Evolutionary conservation across 805 yeast genomes (phyloP).

Genomic region (Schwanniomyces yamadae): DNA sequence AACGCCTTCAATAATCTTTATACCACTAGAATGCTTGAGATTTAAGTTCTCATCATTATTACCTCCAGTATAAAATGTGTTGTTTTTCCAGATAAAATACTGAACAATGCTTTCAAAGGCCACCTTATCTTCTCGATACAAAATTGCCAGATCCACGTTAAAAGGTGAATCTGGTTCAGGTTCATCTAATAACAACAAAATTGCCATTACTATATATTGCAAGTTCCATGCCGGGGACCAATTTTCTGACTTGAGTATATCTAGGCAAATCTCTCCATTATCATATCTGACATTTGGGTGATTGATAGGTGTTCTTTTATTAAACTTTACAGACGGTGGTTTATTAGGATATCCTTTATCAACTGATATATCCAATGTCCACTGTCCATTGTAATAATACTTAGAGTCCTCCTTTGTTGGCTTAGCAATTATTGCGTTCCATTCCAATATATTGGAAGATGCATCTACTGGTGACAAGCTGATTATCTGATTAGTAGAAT

Average conservation of each 20-base stretch:
- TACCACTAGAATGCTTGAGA: slow-evolving; percentile 1
- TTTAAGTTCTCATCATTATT: not conserved
- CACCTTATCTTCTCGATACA: slow-evolving; percentile 43
- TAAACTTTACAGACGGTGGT: slow-evolving; percentile 58
- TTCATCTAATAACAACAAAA: slow-evolving; percentile 53
- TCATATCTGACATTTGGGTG: slow-evolving; percentile 41
- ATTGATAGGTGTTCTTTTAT: slow-evolving; percentile 33
- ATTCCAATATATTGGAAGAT: slow-evolving; percentile 42
- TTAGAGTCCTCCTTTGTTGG: slow-evolving; percentile 46
- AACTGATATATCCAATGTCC: slow-evolving; percentile 48
- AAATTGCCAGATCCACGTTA: slow-evolving; percentile 66
- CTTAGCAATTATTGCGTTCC: slow-evolving; percentile 54
- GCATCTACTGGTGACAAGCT: slow-evolving; percentile 43
- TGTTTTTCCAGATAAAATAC: slow-evolving; percentile 38
- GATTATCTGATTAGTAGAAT: slow-evolving; percentile 36
- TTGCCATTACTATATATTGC: slow-evolving; percentile 53
- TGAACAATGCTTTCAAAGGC: slow-evolving; percentile 43
- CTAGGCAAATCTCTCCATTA: slow-evolving; percentile 71
- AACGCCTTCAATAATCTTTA: not conserved
- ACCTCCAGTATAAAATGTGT: slow-evolving; percentile 22
- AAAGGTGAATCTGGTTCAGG: slow-evolving; percentile 75
- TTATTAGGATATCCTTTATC: slow-evolving; percentile 52
- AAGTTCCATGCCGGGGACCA: slow-evolving; percentile 82
- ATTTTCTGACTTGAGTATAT: slow-evolving; percentile 51
- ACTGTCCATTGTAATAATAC: slow-evolving; percentile 49